phyloP scores from a whole-genome alignment of 176 grass and related monocot genomes.

The Bonia amplexicaulis region DNA sequence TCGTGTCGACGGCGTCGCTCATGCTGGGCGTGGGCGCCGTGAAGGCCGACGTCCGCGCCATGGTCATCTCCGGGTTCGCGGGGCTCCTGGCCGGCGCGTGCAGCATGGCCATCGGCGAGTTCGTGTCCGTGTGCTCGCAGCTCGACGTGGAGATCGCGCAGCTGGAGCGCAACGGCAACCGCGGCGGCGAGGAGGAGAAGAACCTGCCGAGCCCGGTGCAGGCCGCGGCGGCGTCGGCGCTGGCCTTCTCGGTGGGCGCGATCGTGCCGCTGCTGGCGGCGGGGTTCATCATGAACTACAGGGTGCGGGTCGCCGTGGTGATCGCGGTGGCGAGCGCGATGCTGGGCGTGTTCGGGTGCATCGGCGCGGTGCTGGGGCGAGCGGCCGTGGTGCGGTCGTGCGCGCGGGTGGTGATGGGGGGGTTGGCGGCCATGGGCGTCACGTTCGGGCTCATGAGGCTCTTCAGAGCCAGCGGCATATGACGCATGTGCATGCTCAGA shows the following conservation, averaged over 20 bases:
- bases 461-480: conserved; percentile 49
- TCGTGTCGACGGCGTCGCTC: conserved; percentile 66
- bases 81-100: conserved; percentile 63
- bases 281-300: conserved; percentile 45
- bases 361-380: conserved; percentile 48
- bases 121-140: conserved; percentile 78
- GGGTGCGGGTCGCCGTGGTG: conserved; percentile 39
- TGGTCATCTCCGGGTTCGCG: conserved; percentile 69
- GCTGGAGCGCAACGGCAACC: conserved; percentile 29
- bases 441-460: conserved; percentile 61
- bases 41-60: conserved; percentile 42
- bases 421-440: conserved; percentile 47
- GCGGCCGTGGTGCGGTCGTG: conserved; percentile 31
- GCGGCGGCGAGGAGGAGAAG: conserved; percentile 20
- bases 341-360: conserved; percentile 46
- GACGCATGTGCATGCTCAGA: conserved; percentile 27
- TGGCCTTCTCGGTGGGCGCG: conserved; percentile 53
- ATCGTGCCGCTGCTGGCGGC: conserved; percentile 56
- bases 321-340: conserved; percentile 28
- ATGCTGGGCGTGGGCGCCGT: conserved; percentile 78
- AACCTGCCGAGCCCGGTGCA: conserved; percentile 43
- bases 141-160: conserved; percentile 61
- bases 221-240: conserved; percentile 50
- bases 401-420: conserved; percentile 38
- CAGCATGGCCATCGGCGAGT: conserved; percentile 86